Evolutionary conservation across 345 rosid species (phyloP).

Genomic region (Viola odorata): DNA sequence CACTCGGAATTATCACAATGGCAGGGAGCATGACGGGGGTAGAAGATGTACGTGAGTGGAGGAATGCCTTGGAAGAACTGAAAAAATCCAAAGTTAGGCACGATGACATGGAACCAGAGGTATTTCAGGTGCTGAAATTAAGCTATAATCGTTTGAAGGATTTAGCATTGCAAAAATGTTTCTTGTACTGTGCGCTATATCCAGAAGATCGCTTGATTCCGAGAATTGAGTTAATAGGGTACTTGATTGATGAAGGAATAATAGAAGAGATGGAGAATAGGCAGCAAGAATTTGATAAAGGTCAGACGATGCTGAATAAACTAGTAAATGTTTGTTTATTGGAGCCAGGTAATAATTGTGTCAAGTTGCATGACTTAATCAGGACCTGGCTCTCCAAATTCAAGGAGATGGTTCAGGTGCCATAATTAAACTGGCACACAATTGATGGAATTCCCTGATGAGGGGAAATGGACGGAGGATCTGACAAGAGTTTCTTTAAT

Average conservation of each 20-base stretch:
- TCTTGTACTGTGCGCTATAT: not conserved
- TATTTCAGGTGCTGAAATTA: not conserved
- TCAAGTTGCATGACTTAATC: not conserved
- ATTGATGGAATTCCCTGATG: not conserved
- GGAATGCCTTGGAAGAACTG: not conserved
- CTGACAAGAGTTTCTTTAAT: not conserved
- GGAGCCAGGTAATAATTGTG: not conserved
- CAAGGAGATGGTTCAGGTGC: not conserved
- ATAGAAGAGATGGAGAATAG: not conserved
- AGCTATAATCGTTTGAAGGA: not conserved
- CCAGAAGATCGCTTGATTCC: no score
- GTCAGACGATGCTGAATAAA: not conserved
- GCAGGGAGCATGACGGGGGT: not conserved
- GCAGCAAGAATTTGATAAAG: not conserved
- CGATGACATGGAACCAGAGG: not conserved
- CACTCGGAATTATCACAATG: not conserved
- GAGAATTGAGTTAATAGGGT: not conserved
- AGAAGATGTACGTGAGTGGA: not conserved
- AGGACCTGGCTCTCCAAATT: no score
- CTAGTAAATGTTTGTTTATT: not conserved
- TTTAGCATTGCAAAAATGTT: not conserved
- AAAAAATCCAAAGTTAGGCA: not conserved
- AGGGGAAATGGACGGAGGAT: not conserved
- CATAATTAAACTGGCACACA: not conserved
- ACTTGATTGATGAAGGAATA: not conserved